Base-by-base conservation (phyloP, 1,139 yeast species). In the Pichia sp. region DNA sequence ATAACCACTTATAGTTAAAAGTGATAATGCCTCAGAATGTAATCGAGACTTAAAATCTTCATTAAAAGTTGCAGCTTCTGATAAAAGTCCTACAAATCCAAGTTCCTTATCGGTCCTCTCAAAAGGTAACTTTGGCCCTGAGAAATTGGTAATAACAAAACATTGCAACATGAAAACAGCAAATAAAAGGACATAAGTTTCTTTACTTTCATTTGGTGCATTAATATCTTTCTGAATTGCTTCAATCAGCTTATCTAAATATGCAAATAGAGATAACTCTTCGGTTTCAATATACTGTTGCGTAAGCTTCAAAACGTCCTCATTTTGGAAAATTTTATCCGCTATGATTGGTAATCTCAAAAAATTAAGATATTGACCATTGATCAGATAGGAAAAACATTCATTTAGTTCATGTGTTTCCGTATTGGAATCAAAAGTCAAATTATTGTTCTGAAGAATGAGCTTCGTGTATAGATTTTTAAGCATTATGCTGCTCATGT, bases 101-200 rank as follows among this genome's bases (percentile, higher is more conserved):
- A 61, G 27, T 9, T 45, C 41, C 4, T 38, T 44, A 8, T 36
- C 42, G 7, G 45, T 16, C 1, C 31, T 27, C 3, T 64, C 64
- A 36, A 67, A 57, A 1, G 70, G 69, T 0, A 79, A 59, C 29
- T 72, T 71, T 2, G 97, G 97, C 4, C 97, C 97, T 0, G 96
- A 86, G 59, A 73, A 85, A 60, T 90, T 90, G 44, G 75, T 65
- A 59, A 87, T 95, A 27, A 85, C 66, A 58, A 84, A 90, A 2
- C 76, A 61, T 57, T 87, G 88, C 36, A 87, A 66, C 4, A 79
- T 65, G 1, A 83, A 71, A 45, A 82, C 67, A 4, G 84, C 85
- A 37, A 68, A 44, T 1, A 70, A 42, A 37, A 55, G 37, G 29
- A 42, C 33, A 29, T 44, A 39, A 2, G 52, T 37, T 39, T 39